Base-by-base conservation (phyloP, 805 yeast genomes). In the Cephaloascus albidus region DNA sequence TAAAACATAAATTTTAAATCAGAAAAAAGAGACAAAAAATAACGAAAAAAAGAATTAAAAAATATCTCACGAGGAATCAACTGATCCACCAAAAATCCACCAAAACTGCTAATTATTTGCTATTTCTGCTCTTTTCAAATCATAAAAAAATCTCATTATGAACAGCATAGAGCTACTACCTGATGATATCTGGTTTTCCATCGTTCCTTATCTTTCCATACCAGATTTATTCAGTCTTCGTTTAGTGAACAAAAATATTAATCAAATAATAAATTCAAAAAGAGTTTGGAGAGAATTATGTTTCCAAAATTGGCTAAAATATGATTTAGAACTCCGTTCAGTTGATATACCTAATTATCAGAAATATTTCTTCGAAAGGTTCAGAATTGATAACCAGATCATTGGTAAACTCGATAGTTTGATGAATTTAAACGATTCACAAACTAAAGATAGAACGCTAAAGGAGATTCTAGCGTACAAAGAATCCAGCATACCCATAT, bases 121-220 rank as follows among this genome's bases (percentile, higher is more conserved):
- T n/a, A n/a, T n/a, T n/a, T n/a, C n/a, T n/a, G n/a, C n/a, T n/a
- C n/a, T n/a, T n/a, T n/a, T n/a, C n/a, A n/a, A n/a, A n/a, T n/a
- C n/a, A n/a, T n/a, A n/a, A n/a, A n/a, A n/a, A n/a, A n/a, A n/a
- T n/a, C n/a, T n/a, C 30, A 26, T 14, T 14, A 26, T 26, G 30
- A 26, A 14, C 30, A 10, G 30, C 19, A 5, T 39, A 15, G 18
- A 26, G 12, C 20, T 15, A 23, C 18, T 40, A 16, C 39, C 39
- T 26, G 26, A 30, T 4, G 42, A 40, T 27, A 27, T 40, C 18
- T 40, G 42, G 42, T 18, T 26, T 12, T 16, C n/a, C n/a, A 20
- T 36, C 10, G 36, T 27, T 14, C 23, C 30, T 16, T 34, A 37
- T 31, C 19, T 41, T 4, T 8, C 12, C 12, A 10, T 19, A 26